phyloP scores from a whole-genome alignment of 2,329 filamentous ascomycete genomes.

The Nigrospora sphaerica region DNA sequence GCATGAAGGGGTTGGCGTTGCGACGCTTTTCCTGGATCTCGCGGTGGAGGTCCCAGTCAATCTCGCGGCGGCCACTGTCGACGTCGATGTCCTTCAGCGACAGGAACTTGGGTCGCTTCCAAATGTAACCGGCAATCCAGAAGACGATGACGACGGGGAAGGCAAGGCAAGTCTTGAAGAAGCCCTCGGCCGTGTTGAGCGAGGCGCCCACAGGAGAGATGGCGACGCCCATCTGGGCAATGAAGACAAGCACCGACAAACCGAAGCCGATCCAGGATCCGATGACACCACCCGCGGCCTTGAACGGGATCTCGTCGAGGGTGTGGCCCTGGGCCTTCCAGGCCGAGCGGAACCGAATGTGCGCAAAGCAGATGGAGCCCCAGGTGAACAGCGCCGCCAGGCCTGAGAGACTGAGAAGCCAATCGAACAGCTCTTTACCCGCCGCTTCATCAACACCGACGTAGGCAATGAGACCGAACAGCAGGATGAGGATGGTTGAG shows the following conservation, averaged over 20 bases:
- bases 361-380: constrained; percentile 36
- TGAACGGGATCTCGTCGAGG: constrained; percentile 61
- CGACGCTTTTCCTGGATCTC: background rate
- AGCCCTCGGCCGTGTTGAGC: constrained; percentile 32
- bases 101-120: constrained; percentile 41
- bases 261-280: constrained; percentile 60
- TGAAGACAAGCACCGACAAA: constrained; percentile 48
- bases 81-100: background rate
- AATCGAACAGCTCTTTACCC: constrained; percentile 51
- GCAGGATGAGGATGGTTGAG: constrained; percentile 39
- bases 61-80: background rate
- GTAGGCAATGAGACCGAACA: constrained; percentile 54
- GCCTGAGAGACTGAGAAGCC: constrained; percentile 38
- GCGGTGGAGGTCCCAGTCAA: constrained; percentile 1
- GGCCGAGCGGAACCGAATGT: constrained; percentile 36
- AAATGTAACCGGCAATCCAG: constrained; percentile 49
- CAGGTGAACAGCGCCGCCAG: constrained; percentile 41
- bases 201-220: constrained; percentile 22
- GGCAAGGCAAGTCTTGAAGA: constrained; percentile 49
- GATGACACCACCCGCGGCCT: constrained; percentile 50
- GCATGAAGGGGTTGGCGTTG: background rate
- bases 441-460: constrained; percentile 54
- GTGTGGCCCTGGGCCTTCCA: constrained; percentile 29
- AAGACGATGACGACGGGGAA: constrained; percentile 47
- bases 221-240: constrained; percentile 43